Conservation (phyloP, 1,284 basidiomycete species). For the Trametes sp. region DNA sequence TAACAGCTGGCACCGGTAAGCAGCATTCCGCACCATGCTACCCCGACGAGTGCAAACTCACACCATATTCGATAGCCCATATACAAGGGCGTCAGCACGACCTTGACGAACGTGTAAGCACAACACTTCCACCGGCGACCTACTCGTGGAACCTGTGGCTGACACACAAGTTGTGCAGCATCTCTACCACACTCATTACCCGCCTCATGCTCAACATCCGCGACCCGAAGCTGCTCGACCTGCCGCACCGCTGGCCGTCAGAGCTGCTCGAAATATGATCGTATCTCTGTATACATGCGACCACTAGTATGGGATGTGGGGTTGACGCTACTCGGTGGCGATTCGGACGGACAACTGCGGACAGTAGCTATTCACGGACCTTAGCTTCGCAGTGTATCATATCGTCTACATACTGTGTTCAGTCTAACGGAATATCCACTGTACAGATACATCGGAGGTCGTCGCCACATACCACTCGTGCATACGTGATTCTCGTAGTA, state of each 20-base stretch:
- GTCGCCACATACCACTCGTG: too few species aligned
- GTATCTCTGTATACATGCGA: too few species aligned
- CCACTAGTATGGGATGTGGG: too few species aligned
- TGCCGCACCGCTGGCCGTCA: constrained; percentile 21
- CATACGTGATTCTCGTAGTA: too few species aligned
- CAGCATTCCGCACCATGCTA: too few species aligned
- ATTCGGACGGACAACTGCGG: not conserved
- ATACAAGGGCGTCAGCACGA: constrained; percentile 24
- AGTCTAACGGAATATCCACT: too few species aligned
- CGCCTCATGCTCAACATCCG: constrained; percentile 30
- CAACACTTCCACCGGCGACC: too few species aligned
- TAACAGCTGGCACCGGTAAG: constrained; percentile 16
- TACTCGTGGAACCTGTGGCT: not conserved
- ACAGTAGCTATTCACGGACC: not conserved
- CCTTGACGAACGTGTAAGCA: constrained; percentile 25
- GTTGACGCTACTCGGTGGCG: too few species aligned
- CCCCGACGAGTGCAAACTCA: not conserved
- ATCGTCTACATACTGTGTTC: not conserved
- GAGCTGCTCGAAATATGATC: constrained; percentile 3
- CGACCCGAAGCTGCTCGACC: constrained; percentile 23
- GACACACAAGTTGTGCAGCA: not conserved
- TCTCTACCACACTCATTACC: constrained; percentile 23
- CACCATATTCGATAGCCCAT: constrained; percentile 4
- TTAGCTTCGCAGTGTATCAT: not conserved
- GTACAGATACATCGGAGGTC: too few species aligned